Evolutionary conservation across 2,329 filamentous ascomycete genomes (phyloP), one percentile per base, ranked within the genome.

Genomic region (Dryadomyces sulphureus): DNA sequence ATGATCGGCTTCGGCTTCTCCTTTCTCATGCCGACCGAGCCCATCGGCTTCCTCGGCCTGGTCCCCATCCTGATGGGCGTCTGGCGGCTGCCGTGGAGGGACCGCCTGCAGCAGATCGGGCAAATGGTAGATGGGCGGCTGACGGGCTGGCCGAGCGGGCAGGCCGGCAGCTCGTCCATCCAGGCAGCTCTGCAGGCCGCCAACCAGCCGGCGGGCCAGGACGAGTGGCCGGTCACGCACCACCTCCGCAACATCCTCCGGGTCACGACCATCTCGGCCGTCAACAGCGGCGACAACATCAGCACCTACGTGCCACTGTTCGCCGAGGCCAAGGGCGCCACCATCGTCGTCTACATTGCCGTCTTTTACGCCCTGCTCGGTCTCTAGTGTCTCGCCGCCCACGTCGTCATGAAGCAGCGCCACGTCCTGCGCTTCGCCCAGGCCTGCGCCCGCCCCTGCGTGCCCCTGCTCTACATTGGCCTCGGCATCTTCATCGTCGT

Each of bases 281-380:
- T 62, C 45, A 61, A 61, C 45, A 59, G 59, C 20, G 59, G 56
- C 14, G 60, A 62, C 51, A 62, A 62, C 35, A 60, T 62, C 41
- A 55, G 60, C 34, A 60, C 57, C 1, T 62, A 62, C 45, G 55
- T 62, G 7, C 59, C 59, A 8, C 52, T 61, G 1, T 61, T 62
- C 43, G 58, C 59, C 5, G 59, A 62, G 47, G 55, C 55, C 5
- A 47, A 55, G 19, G 54, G 56, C 2, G 52, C 54, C 12, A 59
- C 60, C 32, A 58, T 62, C 12, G 59, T 57, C 5, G 53, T 62
- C 9, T 62, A 61, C 46, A 52, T 60, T 7, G 52, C 60, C 7
- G 52, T 56, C 1, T 62, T 58, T 44, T 61, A 62, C 49, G 53
- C 60, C 35, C 46, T 61, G 21, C 54, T 62, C 7, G 59, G 58